Evolutionary conservation across 1,284 basidiomycete species (phyloP), one percentile per base, ranked within the genome.

Genomic region (Cutaneotrichosporon sp.): DNA sequence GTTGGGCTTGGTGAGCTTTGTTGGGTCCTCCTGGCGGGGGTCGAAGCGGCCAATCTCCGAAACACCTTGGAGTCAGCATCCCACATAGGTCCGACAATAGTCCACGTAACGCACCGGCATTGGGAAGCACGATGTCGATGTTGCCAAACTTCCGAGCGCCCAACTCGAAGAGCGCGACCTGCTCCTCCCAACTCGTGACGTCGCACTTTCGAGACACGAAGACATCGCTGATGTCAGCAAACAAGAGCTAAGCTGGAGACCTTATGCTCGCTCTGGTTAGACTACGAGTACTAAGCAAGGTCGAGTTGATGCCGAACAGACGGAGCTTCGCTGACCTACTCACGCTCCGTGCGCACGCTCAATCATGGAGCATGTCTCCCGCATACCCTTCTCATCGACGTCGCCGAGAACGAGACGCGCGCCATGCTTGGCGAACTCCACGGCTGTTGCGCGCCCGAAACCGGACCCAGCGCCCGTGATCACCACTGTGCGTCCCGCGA

Each of bases 321-420:
- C n/a, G n/a, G n/a, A n/a, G n/a, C n/a, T n/a, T n/a, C n/a, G n/a
- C n/a, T n/a, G n/a, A n/a, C n/a, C n/a, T 31, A 19, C 44, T 38
- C 44, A 51, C 50, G 26, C 20, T 5, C 52, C 52, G 83, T 29
- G 19, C 5, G 17, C 42, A 14, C 42, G 27, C 60, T 47, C 38
- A 5, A 54, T 35, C 9, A 41, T 25, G 4, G 19, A 2, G 11
- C 22, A 32, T n/a, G 57, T 59, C 52, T 52, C 47, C 6, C 34
- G 38, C 7, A 59, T 47, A 5, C 49, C 52, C 32, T 34, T 32
- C 10, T 25, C 42, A 26, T 59, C 46, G 1, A 59, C 50, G 12
- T 59, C 57, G 25, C 57, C 57, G 43, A 59, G 57, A n/a, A 59
- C 53, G 33, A 59, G 35, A 24, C 46, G 24, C 1, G 57, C 57